These are phyloP conservation scores for Astrothelium subdiscretum DNA, from an alignment of 495 filamentous ascomycete genomes.

Conservation along the genomic window DNA sequence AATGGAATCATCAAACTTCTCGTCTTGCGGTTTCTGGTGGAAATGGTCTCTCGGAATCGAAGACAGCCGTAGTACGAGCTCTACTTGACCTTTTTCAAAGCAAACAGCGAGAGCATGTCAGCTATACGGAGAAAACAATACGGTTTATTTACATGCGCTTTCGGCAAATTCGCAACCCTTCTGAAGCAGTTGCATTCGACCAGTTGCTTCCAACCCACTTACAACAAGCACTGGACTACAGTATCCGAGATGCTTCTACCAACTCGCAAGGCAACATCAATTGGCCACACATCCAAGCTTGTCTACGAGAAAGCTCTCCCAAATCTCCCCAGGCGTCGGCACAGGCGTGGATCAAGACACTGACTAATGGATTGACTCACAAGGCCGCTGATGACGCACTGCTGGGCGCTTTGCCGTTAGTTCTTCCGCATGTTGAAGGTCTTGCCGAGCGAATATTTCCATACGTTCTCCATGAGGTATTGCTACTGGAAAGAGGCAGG, in stretches of 20 bases:
- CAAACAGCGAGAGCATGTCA: constrained; percentile 50
- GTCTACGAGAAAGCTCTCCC: neutral
- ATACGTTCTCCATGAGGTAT: constrained; percentile 54
- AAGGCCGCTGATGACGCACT: constrained; percentile 51
- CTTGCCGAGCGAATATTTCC: constrained; percentile 36
- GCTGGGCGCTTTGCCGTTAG: constrained; percentile 49
- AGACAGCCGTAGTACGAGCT: constrained; percentile 45
- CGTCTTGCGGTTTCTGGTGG: neutral
- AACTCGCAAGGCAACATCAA: neutral
- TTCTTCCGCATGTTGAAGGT: constrained; percentile 49
- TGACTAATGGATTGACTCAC: constrained; percentile 50
- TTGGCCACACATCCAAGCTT: neutral
- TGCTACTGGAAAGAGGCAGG: constrained; percentile 46
- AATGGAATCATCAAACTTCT: constrained; percentile 14
- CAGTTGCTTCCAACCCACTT: constrained; percentile 11
- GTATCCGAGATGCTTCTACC: neutral
- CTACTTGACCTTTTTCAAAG: constrained; percentile 58
- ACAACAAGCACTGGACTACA: neutral
- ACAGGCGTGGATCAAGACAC: constrained; percentile 50
- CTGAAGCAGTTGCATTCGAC: constrained; percentile 15
- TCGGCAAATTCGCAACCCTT: constrained; percentile 6
- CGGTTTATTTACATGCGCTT: constrained; percentile 55
- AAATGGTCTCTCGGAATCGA: constrained; percentile 25
- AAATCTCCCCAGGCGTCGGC: constrained; percentile 7
- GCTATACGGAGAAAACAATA: constrained; percentile 67